Base-by-base conservation (phyloP, 2,329 filamentous ascomycete genomes). In the Chrysoporthe austroafricana region DNA sequence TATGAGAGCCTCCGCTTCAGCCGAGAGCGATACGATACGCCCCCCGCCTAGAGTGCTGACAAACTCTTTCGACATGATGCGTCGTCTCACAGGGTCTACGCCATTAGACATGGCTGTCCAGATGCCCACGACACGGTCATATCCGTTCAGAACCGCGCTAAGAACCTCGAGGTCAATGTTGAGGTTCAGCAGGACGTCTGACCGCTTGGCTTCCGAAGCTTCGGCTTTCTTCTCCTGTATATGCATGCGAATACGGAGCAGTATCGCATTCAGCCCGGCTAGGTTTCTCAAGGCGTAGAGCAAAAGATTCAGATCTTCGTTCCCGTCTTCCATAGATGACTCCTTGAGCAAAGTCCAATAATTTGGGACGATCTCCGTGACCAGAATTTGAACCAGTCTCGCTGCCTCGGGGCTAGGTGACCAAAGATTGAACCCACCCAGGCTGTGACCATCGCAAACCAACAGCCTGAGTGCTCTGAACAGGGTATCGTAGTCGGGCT, bases 301-400 rank as follows among this genome's bases (percentile, higher is more conserved):
- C 18, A 98, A 79, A 2, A 86, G 77, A 52, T 79, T 77, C 1
- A 82, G 72, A 50, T 85, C 84, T 34, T 72, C 73, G 61, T 6
- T 62, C 46, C 68, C 67, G 32, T 70, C 46, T 2, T 72, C 68
- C 39, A 76, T 42, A 2, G 75, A 76, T n/a, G 79, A 80, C 67
- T 86, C 84, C 48, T 82, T 79, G 18, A 95, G 75, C 9, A 88
- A 74, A 3, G 83, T 76, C 95, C 96, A 98, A 78, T 95, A 97
- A 75, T 94, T 92, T 1, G 92, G 91, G 8, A 93, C 82, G 36
- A 91, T 94, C 43, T 89, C 87, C 18, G 86, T 89, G 68, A 96
- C 88, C 46, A 99, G 80, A 3, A 87, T 81, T 74, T 94, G 90
- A 63, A 95, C 83, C 43, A 97, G 87, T 73, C 94, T 91, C 26